Evolutionary conservation across 202 grass and related monocot genomes (phyloP).

Genomic region (Zizania palustris): DNA sequence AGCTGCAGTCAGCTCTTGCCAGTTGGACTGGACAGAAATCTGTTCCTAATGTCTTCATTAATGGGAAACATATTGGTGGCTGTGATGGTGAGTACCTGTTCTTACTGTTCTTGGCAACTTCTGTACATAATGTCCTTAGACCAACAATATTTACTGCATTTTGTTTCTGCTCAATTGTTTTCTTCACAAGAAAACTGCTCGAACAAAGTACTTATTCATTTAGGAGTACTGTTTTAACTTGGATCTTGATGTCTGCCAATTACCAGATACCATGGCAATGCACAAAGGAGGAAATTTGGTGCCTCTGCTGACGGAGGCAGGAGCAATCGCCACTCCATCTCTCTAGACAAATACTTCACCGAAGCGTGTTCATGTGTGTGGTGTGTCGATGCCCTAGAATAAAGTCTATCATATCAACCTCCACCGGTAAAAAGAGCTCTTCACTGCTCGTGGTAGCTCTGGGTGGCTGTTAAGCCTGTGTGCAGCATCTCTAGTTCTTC

Average conservation of each 20-base stretch:
- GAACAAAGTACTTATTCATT: not conserved
- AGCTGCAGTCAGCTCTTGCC: conserved; percentile 59
- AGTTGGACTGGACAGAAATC: conserved; percentile 73
- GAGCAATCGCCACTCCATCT: conserved; percentile 48
- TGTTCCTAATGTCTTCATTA: conserved; percentile 76
- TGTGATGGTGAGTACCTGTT: conserved; percentile 54
- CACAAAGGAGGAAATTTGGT: conserved; percentile 63
- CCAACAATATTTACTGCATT: not conserved
- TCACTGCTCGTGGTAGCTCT: not conserved
- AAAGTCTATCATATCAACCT: not conserved
- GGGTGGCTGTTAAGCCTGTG: not conserved
- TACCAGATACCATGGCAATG: conserved; percentile 42
- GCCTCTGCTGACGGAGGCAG: conserved; percentile 67
- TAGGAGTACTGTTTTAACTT: not conserved
- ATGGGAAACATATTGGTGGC: conserved; percentile 75
- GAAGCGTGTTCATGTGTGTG: not conserved
- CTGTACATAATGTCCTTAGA: too few relatives aligned
- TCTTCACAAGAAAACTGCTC: not conserved
- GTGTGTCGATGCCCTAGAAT: not conserved
- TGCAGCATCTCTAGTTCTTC: not conserved
- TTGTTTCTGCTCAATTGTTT: not conserved
- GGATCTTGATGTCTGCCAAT: not conserved
- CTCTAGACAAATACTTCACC: not conserved
- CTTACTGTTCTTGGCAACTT: not conserved
- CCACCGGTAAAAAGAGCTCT: not conserved